These are phyloP conservation scores for Saturnispora halmiae DNA, from an alignment of 805 yeast species.

Conservation along the genomic window DNA sequence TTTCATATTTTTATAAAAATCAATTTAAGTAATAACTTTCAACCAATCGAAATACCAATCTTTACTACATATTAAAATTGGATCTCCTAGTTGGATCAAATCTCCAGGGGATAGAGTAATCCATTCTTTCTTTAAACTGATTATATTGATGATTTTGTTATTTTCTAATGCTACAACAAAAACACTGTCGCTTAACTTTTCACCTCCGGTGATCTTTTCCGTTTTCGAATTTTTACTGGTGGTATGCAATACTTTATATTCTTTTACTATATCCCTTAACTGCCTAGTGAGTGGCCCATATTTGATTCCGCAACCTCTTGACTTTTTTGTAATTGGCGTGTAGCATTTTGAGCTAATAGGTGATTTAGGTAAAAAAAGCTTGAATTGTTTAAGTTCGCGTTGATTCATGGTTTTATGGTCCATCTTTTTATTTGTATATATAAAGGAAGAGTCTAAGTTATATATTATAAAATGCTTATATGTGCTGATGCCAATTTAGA, in stretches of 20 bases:
- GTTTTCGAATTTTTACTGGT: conserved; percentile 1
- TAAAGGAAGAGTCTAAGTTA: no score
- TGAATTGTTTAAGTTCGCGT: neutral
- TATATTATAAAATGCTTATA: no score
- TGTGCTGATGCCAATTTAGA: no score
- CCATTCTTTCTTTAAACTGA: conserved; percentile 13
- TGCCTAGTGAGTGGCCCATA: neutral
- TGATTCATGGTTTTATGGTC: no score
- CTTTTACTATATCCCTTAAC: neutral
- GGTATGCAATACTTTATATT: conserved; percentile 5
- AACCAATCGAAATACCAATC: conserved; percentile 16
- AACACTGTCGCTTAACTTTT: conserved; percentile 9
- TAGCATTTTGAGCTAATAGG: neutral
- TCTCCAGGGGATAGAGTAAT: conserved; percentile 12
- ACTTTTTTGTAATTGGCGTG: neutral
- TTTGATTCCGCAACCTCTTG: neutral
- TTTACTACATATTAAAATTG: conserved; percentile 1
- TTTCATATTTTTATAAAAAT: no score
- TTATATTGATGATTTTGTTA: conserved; percentile 9
- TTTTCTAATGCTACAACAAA: conserved; percentile 6
- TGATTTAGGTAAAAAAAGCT: neutral
- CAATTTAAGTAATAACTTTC: no score
- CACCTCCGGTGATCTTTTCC: neutral
- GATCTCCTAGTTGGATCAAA: conserved; percentile 11
- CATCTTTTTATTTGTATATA: no score